Percentiles rank a stretch among this genome's conserved stretches.
Evolutionary conservation across 257 asterid genomes (phyloP).

Genomic region (Solanum appendiculatum): DNA sequence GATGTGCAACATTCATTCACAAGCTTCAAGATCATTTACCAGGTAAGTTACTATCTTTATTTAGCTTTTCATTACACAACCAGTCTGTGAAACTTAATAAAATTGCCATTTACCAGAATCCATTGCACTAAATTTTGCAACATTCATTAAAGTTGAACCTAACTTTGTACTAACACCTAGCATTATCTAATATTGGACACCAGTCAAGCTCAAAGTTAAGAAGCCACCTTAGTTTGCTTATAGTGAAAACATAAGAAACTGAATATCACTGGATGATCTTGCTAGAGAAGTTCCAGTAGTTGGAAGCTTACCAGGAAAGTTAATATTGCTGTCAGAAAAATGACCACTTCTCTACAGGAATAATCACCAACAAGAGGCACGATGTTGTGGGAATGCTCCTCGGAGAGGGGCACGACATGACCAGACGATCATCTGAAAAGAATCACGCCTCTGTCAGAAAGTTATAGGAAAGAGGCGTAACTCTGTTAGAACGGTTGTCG

Average conservation of each 20-base stretch:
- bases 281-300: too few species aligned
- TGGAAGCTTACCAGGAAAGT: neutral
- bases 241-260: neutral
- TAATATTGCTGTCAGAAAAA: neutral
- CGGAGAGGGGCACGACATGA: neutral
- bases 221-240: neutral
- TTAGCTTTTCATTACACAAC: neutral
- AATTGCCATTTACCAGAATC: neutral
- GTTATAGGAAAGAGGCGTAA: too few species aligned
- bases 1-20: constrained; percentile 69
- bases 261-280: too few species aligned
- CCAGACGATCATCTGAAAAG: too few species aligned
- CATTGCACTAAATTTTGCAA: neutral
- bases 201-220: neutral
- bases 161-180: neutral
- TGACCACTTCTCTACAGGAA: neutral
- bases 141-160: neutral
- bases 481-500: too few species aligned
- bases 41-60: constrained; percentile 28
- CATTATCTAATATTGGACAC: neutral
- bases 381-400: neutral
- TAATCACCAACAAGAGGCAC: neutral
- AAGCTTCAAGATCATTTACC: constrained; percentile 51
- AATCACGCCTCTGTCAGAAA: too few species aligned
- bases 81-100: neutral